A percentile compares a stretch with the other conserved stretches of the same genome.
Evolutionary conservation across 2,329 filamentous ascomycete genomes (phyloP).

Genomic region (Trichoderma koningii): DNA sequence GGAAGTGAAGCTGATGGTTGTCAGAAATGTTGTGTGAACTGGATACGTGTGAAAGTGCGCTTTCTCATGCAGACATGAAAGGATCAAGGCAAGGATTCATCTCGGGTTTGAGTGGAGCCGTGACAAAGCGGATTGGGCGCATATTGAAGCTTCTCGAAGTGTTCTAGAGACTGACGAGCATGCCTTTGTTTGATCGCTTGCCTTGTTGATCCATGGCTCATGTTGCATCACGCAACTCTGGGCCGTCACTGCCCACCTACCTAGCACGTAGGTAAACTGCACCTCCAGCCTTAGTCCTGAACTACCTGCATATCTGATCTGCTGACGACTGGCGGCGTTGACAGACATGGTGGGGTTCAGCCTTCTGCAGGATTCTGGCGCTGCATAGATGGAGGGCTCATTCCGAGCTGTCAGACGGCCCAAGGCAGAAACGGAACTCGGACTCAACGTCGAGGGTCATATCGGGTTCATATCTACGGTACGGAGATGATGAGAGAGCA

Average conservation of each 20-base stretch:
- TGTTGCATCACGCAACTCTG: constrained; percentile 1
- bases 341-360: constrained; percentile 13
- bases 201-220: not conserved
- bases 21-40: not conserved
- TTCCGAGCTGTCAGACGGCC: not conserved
- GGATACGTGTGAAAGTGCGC: not conserved
- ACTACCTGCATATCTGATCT: not conserved
- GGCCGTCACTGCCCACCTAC: not conserved
- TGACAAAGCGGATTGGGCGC: not conserved
- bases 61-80: not conserved
- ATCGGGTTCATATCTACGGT: too few relatives aligned
- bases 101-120: not conserved
- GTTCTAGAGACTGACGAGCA: not conserved
- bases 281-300: not conserved
- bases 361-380: constrained; percentile 19
- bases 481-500: not conserved
- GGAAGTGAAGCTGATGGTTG: not conserved
- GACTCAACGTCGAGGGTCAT: too few relatives aligned
- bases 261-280: too few relatives aligned
- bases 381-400: constrained; percentile 1
- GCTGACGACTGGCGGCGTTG: not conserved
- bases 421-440: constrained; percentile 7
- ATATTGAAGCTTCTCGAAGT: not conserved
- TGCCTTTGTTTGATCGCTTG: not conserved
- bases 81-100: not conserved